These are phyloP conservation scores for Saposhnikovia divaricata DNA, from an alignment of 129 eudicot genomes.

Conservation along the genomic window DNA sequence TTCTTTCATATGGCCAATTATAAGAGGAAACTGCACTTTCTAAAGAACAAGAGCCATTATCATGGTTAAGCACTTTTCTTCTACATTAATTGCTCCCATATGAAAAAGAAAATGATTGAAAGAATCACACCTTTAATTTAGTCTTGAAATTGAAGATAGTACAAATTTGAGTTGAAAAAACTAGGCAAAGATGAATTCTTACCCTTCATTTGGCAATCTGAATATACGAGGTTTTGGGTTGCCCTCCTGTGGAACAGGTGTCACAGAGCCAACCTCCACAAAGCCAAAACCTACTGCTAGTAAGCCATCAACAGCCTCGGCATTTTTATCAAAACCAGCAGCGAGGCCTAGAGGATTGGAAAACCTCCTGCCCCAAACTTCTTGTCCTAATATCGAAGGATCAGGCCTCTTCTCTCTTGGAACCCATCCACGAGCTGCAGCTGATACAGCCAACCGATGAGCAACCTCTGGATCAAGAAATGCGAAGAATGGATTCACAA, in stretches of 20 bases:
- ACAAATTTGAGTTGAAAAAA: not conserved
- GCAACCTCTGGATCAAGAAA: constrained; percentile 92
- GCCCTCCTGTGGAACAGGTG: constrained; percentile 94
- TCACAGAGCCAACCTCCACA: constrained; percentile 92
- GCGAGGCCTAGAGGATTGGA: constrained; percentile 91
- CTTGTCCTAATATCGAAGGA: constrained; percentile 59
- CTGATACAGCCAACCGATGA: constrained; percentile 78
- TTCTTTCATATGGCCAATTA: not conserved
- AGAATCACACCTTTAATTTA: not conserved
- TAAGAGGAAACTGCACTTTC: not conserved
- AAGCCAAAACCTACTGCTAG: constrained; percentile 95
- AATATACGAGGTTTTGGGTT: constrained; percentile 99
- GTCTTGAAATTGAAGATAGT: not conserved
- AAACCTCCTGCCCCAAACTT: constrained; percentile 95
- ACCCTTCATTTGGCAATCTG: constrained; percentile 79
- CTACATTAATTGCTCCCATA: not conserved
- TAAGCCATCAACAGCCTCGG: constrained; percentile 92
- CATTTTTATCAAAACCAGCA: constrained; percentile 98
- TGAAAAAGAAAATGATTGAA: not conserved
- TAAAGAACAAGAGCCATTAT: not conserved
- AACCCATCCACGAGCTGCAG: constrained; percentile 99
- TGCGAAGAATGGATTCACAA: constrained; percentile 88
- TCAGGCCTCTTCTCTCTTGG: constrained; percentile 90
- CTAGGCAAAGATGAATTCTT: constrained; percentile 16
- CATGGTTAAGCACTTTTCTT: not conserved